phyloP scores from a whole-genome alignment of 139 green algal species.

The Deuterostichococcus epilithicus region DNA sequence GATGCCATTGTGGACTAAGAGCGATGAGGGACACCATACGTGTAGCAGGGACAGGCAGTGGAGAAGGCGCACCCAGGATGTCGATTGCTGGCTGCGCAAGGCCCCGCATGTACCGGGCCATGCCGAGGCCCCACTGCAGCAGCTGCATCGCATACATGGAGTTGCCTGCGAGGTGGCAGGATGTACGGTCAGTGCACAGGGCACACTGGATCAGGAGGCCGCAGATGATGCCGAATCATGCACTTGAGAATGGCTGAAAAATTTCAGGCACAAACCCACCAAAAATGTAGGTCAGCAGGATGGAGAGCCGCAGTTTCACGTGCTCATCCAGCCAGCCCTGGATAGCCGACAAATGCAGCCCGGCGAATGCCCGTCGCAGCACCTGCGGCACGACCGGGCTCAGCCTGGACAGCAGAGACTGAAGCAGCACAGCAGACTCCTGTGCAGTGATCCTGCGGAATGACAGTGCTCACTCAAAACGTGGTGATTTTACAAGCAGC shows the following conservation, averaged over 20 bases:
- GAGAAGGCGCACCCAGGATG: neutral
- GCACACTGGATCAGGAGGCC: too few species aligned
- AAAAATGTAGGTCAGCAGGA: constrained; percentile 83
- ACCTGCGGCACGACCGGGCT: constrained; percentile 20
- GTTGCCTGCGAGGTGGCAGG: neutral
- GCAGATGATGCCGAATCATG: neutral
- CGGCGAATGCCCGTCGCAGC: constrained; percentile 21
- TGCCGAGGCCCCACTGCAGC: neutral
- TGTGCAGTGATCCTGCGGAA: neutral
- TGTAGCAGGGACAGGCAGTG: neutral
- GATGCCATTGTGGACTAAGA: too few species aligned
- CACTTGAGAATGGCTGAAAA: constrained; percentile 35
- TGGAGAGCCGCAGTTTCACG: constrained; percentile 65
- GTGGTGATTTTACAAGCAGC: neutral
- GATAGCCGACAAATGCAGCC: constrained; percentile 53
- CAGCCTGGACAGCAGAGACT: constrained; percentile 4
- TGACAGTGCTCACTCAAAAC: neutral
- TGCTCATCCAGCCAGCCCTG: constrained; percentile 80
- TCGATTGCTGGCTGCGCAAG: neutral
- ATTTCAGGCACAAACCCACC: constrained; percentile 60
- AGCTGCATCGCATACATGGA: neutral
- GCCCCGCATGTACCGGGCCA: neutral
- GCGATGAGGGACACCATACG: too few species aligned
- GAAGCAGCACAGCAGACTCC: neutral
- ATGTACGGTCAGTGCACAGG: too few species aligned